Evolutionary conservation across 2,329 filamentous ascomycete genomes (phyloP), one percentile per base, ranked within the genome.

Genomic region (Xylariaceae sp.): DNA sequence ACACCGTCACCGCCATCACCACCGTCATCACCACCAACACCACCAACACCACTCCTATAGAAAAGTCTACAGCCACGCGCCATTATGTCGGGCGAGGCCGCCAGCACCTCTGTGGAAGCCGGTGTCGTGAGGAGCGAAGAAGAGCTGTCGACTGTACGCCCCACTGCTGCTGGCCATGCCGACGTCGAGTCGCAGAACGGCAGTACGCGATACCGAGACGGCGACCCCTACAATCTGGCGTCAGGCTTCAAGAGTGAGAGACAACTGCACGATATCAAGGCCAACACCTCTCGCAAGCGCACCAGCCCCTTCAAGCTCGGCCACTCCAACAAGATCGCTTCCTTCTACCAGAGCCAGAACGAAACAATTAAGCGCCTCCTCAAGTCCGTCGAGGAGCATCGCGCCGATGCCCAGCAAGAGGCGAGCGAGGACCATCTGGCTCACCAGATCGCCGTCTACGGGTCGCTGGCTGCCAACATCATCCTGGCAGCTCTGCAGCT

Each of bases 311-410:
- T 49, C 22, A 48, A 48, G 41, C 27, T 54, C 17, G 45, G 56
- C 29, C 67, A 67, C 36, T 65, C 76, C 12, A 75, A 71, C 54
- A 83, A 79, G 59, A 65, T 97, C 14, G 78, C 86, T 59, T 79
- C 81, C 40, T 97, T 96, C 71, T 97, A 97, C 74, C 80, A 88
- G 64, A 76, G 77, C 22, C 92, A 98, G 64, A 98, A 98, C 64
- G 88, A 91, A 64, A 91, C 88, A 58, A 98, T 98, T 55, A 82
- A 95, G 70, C 82, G 88, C 10, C 79, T 96, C 69, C 76, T 97
- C 54, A 96, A 95, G 70, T 85, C 87, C 3, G 92, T 97, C 2
- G 89, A 95, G 61, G 89, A 96, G 62, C 93, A 97, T 68, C 76
- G 86, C 16, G 82, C 84, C 27, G 84, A 89, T 38, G 91, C 91